Evolutionary conservation across 352 stramenopile species (phyloP).

Genomic region (Aphanomyces stellatus): DNA sequence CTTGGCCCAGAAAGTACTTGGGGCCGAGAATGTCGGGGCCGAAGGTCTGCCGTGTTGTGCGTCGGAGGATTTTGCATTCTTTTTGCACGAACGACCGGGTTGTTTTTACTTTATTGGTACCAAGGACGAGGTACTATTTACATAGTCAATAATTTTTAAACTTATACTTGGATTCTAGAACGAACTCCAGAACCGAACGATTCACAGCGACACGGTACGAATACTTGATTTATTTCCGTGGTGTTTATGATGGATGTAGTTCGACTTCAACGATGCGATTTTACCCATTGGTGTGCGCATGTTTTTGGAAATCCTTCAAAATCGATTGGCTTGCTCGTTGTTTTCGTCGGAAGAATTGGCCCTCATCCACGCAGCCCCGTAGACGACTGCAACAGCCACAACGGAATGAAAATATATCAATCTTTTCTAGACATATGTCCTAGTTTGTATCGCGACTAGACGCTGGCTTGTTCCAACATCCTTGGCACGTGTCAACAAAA

Average conservation of each 20-base stretch:
- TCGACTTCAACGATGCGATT: conserved; percentile 80
- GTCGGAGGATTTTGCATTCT: conserved; percentile 92
- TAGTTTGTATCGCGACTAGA: too few relatives aligned
- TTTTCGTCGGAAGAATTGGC: conserved; percentile 53
- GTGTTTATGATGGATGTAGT: conserved; percentile 20
- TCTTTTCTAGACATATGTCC: too few relatives aligned
- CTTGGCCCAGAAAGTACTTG: conserved; percentile 28
- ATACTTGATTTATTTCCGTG: not conserved
- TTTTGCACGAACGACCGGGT: conserved; percentile 63
- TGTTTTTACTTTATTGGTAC: conserved; percentile 81
- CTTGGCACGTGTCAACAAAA: too few relatives aligned
- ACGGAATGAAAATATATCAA: too few relatives aligned
- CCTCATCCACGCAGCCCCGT: conserved; percentile 73
- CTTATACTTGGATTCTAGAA: not conserved
- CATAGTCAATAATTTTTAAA: conserved; percentile 21
- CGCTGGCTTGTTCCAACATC: too few relatives aligned
- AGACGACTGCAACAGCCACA: too few relatives aligned
- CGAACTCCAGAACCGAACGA: conserved; percentile 31
- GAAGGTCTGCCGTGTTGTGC: conserved; percentile 85
- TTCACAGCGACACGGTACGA: conserved; percentile 52
- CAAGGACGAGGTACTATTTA: conserved; percentile 31
- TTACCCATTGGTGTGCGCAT: conserved; percentile 61
- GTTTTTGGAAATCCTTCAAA: conserved; percentile 67
- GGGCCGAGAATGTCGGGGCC: conserved; percentile 67
- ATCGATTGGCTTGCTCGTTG: conserved; percentile 51